phyloP scores from a whole-genome alignment of 2,329 filamentous ascomycete species.

The Cryphonectria naterciae region DNA sequence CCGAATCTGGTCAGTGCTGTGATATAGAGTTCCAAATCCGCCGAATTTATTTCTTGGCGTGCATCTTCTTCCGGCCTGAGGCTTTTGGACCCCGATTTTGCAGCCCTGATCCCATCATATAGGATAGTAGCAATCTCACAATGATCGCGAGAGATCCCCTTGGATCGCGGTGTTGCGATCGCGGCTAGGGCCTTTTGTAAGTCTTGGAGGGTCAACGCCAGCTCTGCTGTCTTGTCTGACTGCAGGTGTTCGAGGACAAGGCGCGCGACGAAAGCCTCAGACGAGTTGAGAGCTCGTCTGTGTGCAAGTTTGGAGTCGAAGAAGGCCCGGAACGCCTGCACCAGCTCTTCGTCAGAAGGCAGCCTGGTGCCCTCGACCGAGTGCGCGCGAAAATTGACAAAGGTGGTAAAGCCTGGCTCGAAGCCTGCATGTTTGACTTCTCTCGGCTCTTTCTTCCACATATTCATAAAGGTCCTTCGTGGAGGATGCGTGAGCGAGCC shows the following conservation, averaged over 20 bases:
- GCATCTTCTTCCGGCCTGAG: constrained; percentile 4
- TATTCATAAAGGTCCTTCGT: constrained; percentile 52
- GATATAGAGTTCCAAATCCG: constrained; percentile 42
- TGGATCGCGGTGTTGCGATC: constrained; percentile 45
- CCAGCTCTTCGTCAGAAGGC: constrained; percentile 65
- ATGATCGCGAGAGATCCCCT: constrained; percentile 50
- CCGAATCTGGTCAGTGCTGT: constrained; percentile 58
- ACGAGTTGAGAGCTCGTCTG: constrained; percentile 60
- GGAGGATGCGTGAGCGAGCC: constrained; percentile 12
- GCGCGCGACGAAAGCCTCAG: constrained; percentile 66
- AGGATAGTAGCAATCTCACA: constrained; percentile 51
- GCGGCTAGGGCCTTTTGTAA: constrained; percentile 51
- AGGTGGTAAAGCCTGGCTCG: constrained; percentile 71
- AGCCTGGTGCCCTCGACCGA: constrained; percentile 66
- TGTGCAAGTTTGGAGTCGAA: constrained; percentile 59
- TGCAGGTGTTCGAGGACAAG: constrained; percentile 60
- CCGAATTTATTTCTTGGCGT: constrained; percentile 30
- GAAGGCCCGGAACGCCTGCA: constrained; percentile 66
- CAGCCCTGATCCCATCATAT: constrained; percentile 42
- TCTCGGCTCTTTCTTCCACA: constrained; percentile 63
- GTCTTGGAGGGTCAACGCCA: constrained; percentile 45
- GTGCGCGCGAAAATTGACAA: constrained; percentile 70
- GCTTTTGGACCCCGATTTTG: not conserved
- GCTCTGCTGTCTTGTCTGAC: constrained; percentile 55
- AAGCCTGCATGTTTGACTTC: constrained; percentile 64